These are phyloP conservation scores for Picea mariana DNA, from an alignment of 83 land plant genomes.

Conservation along the genomic window DNA sequence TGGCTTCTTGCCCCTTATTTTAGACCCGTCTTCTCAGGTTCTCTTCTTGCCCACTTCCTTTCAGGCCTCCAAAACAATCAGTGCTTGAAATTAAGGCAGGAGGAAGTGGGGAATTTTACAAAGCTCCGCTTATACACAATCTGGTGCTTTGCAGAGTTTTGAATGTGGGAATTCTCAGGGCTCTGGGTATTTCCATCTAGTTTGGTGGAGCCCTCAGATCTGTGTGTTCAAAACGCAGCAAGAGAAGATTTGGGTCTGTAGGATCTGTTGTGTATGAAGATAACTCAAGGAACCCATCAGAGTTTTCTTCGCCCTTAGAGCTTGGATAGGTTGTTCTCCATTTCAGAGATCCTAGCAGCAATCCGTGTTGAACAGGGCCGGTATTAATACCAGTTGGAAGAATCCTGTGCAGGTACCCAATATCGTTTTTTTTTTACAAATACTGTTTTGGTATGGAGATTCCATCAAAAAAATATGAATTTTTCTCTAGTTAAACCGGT, in stretches of 20 bases:
- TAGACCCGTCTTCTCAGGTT: too few species aligned
- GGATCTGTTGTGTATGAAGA: neutral
- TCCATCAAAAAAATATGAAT: neutral
- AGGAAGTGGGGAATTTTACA: slow-evolving; percentile 8
- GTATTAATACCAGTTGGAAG: neutral
- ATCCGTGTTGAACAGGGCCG: neutral
- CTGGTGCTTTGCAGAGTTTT: neutral
- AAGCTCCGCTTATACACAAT: neutral
- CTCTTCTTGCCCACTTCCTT: too few species aligned
- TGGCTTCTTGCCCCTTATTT: too few species aligned
- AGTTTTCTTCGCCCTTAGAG: neutral
- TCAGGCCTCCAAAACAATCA: too few species aligned
- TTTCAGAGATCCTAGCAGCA: neutral
- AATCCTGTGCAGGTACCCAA: neutral
- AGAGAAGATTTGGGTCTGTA: neutral
- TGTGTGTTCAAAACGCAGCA: neutral
- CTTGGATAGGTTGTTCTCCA: neutral
- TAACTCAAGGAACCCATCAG: neutral
- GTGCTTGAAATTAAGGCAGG: neutral
- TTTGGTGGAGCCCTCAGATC: too few species aligned
- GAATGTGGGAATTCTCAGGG: too few species aligned
- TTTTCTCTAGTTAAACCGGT: neutral
- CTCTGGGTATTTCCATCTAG: too few species aligned
- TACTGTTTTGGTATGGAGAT: neutral
- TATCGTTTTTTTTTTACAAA: neutral